phyloP scores from a whole-genome alignment of 2,329 filamentous ascomycete species.

The Tolypocladium ovalisporum region DNA sequence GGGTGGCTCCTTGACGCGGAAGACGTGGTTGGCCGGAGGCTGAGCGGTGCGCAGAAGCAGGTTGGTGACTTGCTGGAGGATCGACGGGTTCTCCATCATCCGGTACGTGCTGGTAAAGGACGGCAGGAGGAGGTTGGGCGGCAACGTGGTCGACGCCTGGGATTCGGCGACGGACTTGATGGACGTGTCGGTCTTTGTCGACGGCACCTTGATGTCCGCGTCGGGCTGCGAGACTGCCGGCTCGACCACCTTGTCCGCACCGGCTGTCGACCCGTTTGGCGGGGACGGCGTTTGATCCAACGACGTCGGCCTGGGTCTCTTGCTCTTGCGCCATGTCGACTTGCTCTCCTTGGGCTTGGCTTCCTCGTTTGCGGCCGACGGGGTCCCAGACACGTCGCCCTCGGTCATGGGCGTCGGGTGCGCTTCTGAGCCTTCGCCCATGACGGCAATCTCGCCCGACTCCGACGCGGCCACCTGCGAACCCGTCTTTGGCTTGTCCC shows the following conservation, averaged over 20 bases:
- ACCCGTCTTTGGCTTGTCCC: constrained; percentile 33
- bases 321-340: constrained; percentile 30
- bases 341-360: constrained; percentile 19
- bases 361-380: constrained; percentile 16
- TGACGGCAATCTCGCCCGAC: constrained; percentile 43
- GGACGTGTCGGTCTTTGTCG: constrained; percentile 8
- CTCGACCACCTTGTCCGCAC: constrained; percentile 1
- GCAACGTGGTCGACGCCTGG: constrained; percentile 29
- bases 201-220: constrained; percentile 8
- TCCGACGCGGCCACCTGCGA: constrained; percentile 23
- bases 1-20: constrained; percentile 54
- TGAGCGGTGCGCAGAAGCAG: constrained; percentile 46
- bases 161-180: constrained; percentile 26
- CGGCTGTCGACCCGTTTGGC: constrained; percentile 1
- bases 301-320: constrained; percentile 34
- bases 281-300: constrained; percentile 27
- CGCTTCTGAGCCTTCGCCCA: constrained; percentile 45
- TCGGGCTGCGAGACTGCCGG: constrained; percentile 1
- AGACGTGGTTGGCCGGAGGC: constrained; percentile 57
- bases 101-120: constrained; percentile 59
- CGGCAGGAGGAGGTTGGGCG: constrained; percentile 57
- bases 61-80: constrained; percentile 55
- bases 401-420: constrained; percentile 38
- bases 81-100: constrained; percentile 55
- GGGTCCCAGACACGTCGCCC: constrained; percentile 26